Evolutionary conservation across 257 asterid genomes (phyloP), one percentile per base, ranked within the genome.

Genomic region (Lithospermum erythrorhizon): DNA sequence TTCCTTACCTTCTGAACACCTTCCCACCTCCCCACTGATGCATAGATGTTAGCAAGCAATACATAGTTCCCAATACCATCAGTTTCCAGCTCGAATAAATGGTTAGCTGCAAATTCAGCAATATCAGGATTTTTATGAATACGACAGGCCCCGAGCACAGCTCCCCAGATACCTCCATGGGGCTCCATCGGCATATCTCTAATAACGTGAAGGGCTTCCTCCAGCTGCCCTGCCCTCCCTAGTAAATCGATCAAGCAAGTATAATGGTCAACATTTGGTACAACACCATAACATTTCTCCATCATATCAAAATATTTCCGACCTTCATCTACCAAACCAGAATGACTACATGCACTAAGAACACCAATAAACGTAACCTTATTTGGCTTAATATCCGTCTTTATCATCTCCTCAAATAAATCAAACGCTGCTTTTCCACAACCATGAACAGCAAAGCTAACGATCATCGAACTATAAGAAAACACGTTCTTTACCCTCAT

Each of bases 111-210:
- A 51, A 82, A 72, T 70, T 87, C 89, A n/a, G 95, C 98, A 65
- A 90, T 55, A 58, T 82, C 83, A 10, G 86, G 73, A 60, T 87
- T 78, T 22, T 66, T 72, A 55, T 85, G 73, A 10, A 68, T 65
- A 13, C 94, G 84, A 60, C 91, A 80, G 20, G 91, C 81, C 57
- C 86, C 96, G 4, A 90, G 86, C 55, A 90, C 78, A 70, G 96
- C 95, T 30, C 97, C 96, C 97, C 97, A 87, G 7, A 85, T 67
- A 35, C 89, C 75, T 1, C 87, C 89, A 65, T 72, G 72, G 58
- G 97, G 79, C 59, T 80, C 80, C 67, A 80, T 68, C 6, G 93
- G 88, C 98, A 87, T 83, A 7, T 64, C 67, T 69, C 52, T 61
- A 21, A 82, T 74, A 21, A 90, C 78, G 19, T 70, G 32, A 0